Percentiles rank a stretch among this genome's conserved stretches.
These are phyloP conservation scores for Potentilla sterilis DNA, from an alignment of 306 rosid genomes.

Conservation along the genomic window DNA sequence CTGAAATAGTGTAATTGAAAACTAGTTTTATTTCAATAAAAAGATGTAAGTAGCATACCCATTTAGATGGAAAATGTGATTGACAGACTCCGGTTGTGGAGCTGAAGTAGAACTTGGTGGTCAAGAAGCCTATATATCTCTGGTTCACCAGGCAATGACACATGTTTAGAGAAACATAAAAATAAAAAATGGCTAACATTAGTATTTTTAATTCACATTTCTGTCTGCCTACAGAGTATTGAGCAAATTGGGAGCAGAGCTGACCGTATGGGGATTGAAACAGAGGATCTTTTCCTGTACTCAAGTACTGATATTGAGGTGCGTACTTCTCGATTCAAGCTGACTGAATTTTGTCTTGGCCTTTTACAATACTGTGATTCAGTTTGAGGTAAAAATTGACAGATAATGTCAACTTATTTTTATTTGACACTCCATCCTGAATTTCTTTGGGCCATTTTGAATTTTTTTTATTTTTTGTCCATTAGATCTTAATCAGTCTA, in stretches of 20 bases:
- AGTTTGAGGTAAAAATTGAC: no score
- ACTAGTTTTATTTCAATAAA: background rate
- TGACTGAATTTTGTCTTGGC: background rate
- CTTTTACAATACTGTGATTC: background rate
- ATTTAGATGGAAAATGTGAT: slow-evolving; percentile 8
- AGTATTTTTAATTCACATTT: slow-evolving; percentile 13
- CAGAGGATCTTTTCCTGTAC: slow-evolving; percentile 72
- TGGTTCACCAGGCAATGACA: slow-evolving; percentile 6
- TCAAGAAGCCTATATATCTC: background rate
- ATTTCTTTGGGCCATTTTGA: background rate
- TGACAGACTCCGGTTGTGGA: background rate
- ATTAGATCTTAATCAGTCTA: background rate
- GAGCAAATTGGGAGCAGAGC: slow-evolving; percentile 90
- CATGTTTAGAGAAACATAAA: background rate
- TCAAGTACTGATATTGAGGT: slow-evolving; percentile 96
- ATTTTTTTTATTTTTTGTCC: background rate
- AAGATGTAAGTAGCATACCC: background rate
- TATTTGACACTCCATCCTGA: no score
- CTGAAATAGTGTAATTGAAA: background rate
- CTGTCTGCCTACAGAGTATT: slow-evolving; percentile 65
- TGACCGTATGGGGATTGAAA: slow-evolving; percentile 65
- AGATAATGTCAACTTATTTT: no score
- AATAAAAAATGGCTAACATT: background rate
- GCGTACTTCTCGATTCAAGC: slow-evolving; percentile 22
- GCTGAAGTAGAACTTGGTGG: slow-evolving; percentile 8